Evolutionary conservation across 805 yeast genomes (phyloP), one percentile per base, ranked within the genome.

Genomic region (Teunomyces aglyptinius): DNA sequence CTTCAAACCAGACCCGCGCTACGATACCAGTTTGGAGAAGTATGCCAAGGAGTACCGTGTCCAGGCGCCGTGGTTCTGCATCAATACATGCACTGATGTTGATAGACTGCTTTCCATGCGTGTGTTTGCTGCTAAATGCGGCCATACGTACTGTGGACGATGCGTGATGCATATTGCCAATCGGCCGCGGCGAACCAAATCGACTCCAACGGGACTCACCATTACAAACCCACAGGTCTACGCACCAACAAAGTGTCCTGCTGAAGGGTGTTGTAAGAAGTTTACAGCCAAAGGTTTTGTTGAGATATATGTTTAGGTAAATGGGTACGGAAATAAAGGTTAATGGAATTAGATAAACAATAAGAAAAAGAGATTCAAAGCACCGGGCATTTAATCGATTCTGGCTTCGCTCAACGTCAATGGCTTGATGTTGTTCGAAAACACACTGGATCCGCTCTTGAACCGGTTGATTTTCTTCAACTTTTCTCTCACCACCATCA

Each of bases 121-220:
- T 49, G 77, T 85, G 2, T 89, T 83, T 57, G 74, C 76, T 15
- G 77, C 87, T 0, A 67, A 64, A 33, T 89, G 97, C 70, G 96
- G 96, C 0, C 97, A 89, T 67, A 77, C 83, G 0, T 89, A 80
- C 61, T 89, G 97, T 64, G 97, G 96, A 1, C 65, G 92, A 35
- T 89, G 97, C 65, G 86, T 85, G 18, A 80, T 80, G 52, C 77
- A 82, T 54, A 81, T 85, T n/a, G 77, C 76, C 13, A 74, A 77
- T 54, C 57, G 75, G 43, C 68, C 71, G 56, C 49, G 60, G 46
- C 48, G 49, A n/a, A 42, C 57, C 22, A 46, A 48, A 35, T 55
- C 53, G 35, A 57, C 55, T 18, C 49, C 48, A 35, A 57, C 53
- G n/a, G 46, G 44, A 6, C 38, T 58, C 31, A 50, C 57, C 4